A percentile compares a stretch with the other conserved stretches of the same genome.
phyloP scores from a whole-genome alignment of 2,329 filamentous ascomycete species.

The Trichoderma semiorbis region DNA sequence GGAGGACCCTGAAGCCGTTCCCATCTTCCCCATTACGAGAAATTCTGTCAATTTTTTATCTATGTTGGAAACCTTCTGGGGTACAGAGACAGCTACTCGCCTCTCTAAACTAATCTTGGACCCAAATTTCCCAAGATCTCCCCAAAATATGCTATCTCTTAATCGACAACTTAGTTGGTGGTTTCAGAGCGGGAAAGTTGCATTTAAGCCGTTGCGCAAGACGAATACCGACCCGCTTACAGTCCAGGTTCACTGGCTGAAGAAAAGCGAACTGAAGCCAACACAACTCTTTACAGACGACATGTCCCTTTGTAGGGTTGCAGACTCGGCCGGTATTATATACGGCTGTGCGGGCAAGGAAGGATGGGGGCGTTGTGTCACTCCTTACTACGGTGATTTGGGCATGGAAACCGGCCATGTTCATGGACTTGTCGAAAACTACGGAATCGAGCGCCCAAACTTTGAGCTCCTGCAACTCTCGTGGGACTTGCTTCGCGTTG shows the following conservation, averaged over 20 bases:
- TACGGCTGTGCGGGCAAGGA: background rate
- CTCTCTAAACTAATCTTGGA: background rate
- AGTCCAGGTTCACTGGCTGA: background rate
- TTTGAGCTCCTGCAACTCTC: background rate
- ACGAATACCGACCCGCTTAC: fast-evolving
- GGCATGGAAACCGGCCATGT: background rate
- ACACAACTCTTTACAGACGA: background rate
- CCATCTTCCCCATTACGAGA: background rate
- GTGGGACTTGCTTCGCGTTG: background rate
- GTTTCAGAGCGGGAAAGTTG: background rate
- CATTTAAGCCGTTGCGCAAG: background rate
- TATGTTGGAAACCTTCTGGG: background rate
- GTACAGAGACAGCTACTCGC: background rate
- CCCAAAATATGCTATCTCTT: background rate
- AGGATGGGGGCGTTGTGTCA: too few species aligned
- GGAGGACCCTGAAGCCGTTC: background rate
- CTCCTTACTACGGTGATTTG: too few species aligned
- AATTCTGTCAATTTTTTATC: background rate
- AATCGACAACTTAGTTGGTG: background rate
- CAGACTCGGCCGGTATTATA: too few species aligned
- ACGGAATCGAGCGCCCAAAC: background rate
- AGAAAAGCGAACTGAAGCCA: background rate
- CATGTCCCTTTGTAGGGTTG: background rate
- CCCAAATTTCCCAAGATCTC: fast-evolving
- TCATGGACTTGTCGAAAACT: fast-evolving